Base-by-base conservation (phyloP, 2,329 filamentous ascomycete species). In the Aspergillus sclerotialis region DNA sequence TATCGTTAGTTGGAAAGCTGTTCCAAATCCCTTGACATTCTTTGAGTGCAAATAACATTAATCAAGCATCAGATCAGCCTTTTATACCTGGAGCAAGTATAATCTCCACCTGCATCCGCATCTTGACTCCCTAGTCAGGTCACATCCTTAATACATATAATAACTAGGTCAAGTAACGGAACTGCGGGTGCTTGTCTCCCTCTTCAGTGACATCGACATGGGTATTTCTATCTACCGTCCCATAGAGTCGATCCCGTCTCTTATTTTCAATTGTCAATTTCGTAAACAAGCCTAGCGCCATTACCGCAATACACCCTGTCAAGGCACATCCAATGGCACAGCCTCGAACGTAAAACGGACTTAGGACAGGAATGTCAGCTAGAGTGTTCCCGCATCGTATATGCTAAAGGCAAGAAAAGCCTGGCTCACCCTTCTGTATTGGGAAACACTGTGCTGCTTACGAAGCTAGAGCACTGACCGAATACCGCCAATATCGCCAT, bases 381-480 rank as follows among this genome's bases (percentile, higher is more conserved):
- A n/a, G n/a, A n/a, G n/a, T n/a, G n/a, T n/a, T n/a, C n/a, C n/a
- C n/a, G n/a, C n/a, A n/a, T n/a, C n/a, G n/a, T n/a, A n/a, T n/a
- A n/a, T n/a, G n/a, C n/a, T n/a, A 3, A 28, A 5, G 15, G 10
- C 3, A 26, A 2, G 34, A 19, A 28, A 21, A 15, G 18, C 11
- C 6, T 7, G 27, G 12, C 30, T n/a, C 16, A 40, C 38, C 32
- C 42, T 14, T 52, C 48, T 9, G 34, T 28, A 13, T 47, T 33
- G 3, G 46, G 49, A 32, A 50, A 52, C 10, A 43, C 41, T n/a
- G 45, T 45, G 21, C 42, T 47, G 29, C 45, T 49, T 14, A 52
- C 36, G 28, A 52, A 43, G 24, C 45, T 48, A 3, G 48, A 50
- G 23, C 45, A 49, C 26, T 53, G 48, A 4, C 49, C 49, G 21